Evolutionary conservation across 2,329 filamentous ascomycete species (phyloP).

Genomic region (Penicillium palitans): DNA sequence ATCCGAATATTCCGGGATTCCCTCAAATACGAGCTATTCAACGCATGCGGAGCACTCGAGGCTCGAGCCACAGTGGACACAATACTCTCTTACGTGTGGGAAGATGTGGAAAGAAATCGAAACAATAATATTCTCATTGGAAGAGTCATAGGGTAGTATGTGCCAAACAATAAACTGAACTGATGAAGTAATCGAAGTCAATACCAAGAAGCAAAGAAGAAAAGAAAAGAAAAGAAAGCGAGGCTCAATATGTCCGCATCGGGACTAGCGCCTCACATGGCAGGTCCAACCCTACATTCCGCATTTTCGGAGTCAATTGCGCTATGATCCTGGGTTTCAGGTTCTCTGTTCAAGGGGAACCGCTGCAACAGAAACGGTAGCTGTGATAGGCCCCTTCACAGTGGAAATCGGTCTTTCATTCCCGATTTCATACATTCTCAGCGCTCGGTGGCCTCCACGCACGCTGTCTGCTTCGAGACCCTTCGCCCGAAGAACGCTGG

Average conservation of each 20-base stretch:
- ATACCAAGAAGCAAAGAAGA: background rate
- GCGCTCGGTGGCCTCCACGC: constrained; percentile 42
- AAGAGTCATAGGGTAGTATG: constrained; percentile 11
- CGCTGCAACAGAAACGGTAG: constrained; percentile 20
- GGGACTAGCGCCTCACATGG: constrained; percentile 19
- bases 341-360: constrained; percentile 21
- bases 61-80: background rate
- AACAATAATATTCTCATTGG: background rate
- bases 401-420: constrained; percentile 9
- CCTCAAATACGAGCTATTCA: background rate
- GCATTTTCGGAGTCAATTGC: background rate
- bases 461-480: constrained; percentile 51
- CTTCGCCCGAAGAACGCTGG: constrained; percentile 55
- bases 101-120: background rate
- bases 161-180: background rate
- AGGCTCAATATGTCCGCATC: constrained; percentile 8
- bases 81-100: background rate
- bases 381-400: constrained; percentile 11
- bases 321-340: background rate
- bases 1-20: background rate
- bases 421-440: constrained; percentile 31
- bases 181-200: background rate
- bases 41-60: constrained; percentile 2
- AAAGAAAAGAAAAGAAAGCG: background rate
- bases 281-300: constrained; percentile 20